These are phyloP conservation scores for Blastobotrys raffinosifermentans DNA, from an alignment of 1,139 yeast species.

Conservation along the genomic window DNA sequence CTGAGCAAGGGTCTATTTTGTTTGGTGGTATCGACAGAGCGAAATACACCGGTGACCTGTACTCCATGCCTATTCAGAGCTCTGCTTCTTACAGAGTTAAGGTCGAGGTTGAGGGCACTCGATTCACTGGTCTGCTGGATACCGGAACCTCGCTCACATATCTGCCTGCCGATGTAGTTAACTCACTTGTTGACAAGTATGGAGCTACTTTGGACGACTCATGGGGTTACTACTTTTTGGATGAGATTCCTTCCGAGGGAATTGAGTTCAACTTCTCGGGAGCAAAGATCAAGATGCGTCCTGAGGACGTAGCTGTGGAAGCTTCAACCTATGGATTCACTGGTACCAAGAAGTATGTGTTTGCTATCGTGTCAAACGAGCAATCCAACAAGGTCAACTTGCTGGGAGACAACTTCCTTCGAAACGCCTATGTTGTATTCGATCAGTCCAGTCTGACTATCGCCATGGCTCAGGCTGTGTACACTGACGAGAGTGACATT, in stretches of 20 bases:
- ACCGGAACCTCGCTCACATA: constrained; percentile 30
- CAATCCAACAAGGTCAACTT: constrained; percentile 30
- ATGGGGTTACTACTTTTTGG: constrained; percentile 16
- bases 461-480: constrained; percentile 57
- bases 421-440: constrained; percentile 70
- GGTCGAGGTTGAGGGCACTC: constrained; percentile 7
- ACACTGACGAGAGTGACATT: constrained; percentile 17
- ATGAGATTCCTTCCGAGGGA: constrained; percentile 3
- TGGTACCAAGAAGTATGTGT: constrained; percentile 13
- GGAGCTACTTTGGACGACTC: constrained; percentile 19
- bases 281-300: constrained; percentile 38
- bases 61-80: constrained; percentile 24
- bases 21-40: constrained; percentile 56
- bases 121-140: constrained; percentile 24
- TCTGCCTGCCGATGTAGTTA: constrained; percentile 22
- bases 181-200: constrained; percentile 18
- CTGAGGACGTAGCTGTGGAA: constrained; percentile 29
- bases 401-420: constrained; percentile 70
- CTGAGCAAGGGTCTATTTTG: constrained; percentile 43
- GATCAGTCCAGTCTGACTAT: constrained; percentile 60
- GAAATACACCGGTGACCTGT: constrained; percentile 44
- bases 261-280: constrained; percentile 40
- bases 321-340: constrained; percentile 9
- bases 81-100: constrained; percentile 9
- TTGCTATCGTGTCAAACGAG: constrained; percentile 20